Conservation (phyloP, 2,329 filamentous ascomycete genomes). For the Grosmannia huntii region DNA sequence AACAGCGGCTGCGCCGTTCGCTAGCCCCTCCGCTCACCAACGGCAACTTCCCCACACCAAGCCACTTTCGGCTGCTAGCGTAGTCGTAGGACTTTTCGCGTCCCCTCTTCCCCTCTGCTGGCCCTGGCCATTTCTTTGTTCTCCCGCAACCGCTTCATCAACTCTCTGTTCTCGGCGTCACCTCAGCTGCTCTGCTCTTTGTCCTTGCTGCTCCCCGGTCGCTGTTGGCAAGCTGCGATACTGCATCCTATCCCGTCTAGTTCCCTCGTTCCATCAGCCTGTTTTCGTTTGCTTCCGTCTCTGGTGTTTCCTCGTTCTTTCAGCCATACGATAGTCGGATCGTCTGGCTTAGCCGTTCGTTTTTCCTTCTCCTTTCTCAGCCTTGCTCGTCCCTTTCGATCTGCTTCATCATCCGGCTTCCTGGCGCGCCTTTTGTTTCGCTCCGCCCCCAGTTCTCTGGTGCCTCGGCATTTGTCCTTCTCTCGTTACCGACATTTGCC, state of each 20-base stretch:
- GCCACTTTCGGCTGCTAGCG: slow-evolving; percentile 2
- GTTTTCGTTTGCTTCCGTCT: neutral
- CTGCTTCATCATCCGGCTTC: neutral
- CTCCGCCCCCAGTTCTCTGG: neutral
- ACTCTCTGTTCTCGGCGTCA: neutral
- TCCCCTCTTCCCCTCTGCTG: neutral
- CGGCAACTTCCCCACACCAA: slow-evolving; percentile 10
- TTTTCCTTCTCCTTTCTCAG: neutral
- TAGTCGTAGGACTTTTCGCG: slow-evolving; percentile 2
- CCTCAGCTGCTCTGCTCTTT: neutral
- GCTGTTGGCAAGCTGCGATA: neutral
- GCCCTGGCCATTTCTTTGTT: neutral
- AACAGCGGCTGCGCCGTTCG: neutral
- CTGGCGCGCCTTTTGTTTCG: neutral
- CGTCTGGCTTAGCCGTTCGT: neutral
- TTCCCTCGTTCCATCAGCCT: neutral
- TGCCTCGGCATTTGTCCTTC: neutral
- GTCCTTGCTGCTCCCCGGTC: neutral
- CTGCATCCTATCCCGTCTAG: neutral
- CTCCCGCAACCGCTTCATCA: neutral
- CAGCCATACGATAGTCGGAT: neutral
- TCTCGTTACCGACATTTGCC: neutral
- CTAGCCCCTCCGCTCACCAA: neutral
- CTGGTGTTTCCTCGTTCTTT: neutral
- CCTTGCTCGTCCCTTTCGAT: neutral